A percentile compares a stretch with the other conserved stretches of the same genome.
Conservation (phyloP, 805 yeast genomes). For the Kregervanrija delftensis region DNA sequence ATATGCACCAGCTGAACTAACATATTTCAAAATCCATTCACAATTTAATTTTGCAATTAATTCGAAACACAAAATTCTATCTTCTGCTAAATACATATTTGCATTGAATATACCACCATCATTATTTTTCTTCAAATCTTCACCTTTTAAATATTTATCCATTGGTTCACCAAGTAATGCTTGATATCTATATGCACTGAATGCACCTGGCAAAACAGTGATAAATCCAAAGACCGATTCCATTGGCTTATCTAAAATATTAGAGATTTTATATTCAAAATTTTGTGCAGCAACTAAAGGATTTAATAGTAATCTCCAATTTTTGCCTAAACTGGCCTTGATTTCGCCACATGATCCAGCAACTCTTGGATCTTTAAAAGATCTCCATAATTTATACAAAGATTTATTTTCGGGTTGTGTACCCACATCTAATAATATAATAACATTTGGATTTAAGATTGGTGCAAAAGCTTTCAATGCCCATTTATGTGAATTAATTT, state of each 20-base stretch:
- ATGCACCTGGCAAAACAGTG: slow-evolving; percentile 93
- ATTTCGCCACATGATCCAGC: slow-evolving; percentile 99
- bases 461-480: slow-evolving; percentile 90
- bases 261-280: slow-evolving; percentile 93
- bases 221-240: slow-evolving; percentile 94
- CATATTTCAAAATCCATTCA: slow-evolving; percentile 77
- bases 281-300: slow-evolving; percentile 96
- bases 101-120: slow-evolving; percentile 83
- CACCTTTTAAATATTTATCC: slow-evolving; percentile 89
- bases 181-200: slow-evolving; percentile 83
- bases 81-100: slow-evolving; percentile 96
- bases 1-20: slow-evolving; percentile 81
- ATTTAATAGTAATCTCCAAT: slow-evolving; percentile 46
- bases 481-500: slow-evolving; percentile 96
- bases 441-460: slow-evolving; percentile 71
- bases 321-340: slow-evolving; percentile 69
- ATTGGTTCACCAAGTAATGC: slow-evolving; percentile 84
- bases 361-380: slow-evolving; percentile 69
- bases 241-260: slow-evolving; percentile 91
- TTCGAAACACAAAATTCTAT: slow-evolving; percentile 91
- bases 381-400: slow-evolving; percentile 82
- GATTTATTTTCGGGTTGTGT: slow-evolving; percentile 84
- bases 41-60: slow-evolving; percentile 75
- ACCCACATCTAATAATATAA: slow-evolving; percentile 87
- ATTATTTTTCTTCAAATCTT: slow-evolving; percentile 57